phyloP scores from a whole-genome alignment of 495 filamentous ascomycete genomes.

The Collariella sp. region DNA sequence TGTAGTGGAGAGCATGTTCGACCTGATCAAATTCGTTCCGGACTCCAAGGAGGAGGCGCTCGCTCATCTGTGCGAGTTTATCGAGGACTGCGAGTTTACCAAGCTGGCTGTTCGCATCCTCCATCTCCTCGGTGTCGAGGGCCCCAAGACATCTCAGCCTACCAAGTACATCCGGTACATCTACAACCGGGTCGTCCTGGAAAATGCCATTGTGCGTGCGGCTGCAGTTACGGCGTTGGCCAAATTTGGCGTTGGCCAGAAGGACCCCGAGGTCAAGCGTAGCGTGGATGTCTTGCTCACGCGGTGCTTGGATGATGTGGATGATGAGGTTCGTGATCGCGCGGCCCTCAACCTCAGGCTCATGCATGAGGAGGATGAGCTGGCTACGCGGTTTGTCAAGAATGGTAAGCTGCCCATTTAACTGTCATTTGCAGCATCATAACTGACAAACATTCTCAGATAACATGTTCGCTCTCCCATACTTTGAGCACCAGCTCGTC shows the following conservation, averaged over 20 bases:
- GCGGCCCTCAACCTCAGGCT: conserved; percentile 86
- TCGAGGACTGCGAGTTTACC: conserved; percentile 98
- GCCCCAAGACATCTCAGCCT: conserved; percentile 88
- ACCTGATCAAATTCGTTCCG: conserved; percentile 97
- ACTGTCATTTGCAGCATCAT: background rate
- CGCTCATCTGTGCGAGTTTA: conserved; percentile 95
- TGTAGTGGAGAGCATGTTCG: conserved; percentile 98
- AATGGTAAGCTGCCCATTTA: conserved; percentile 62
- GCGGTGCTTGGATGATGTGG: conserved; percentile 89
- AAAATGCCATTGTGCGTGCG: conserved; percentile 92
- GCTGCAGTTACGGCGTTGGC: conserved; percentile 92
- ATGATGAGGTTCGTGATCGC: conserved; percentile 95
- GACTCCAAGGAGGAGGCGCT: conserved; percentile 97
- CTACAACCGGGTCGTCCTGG: conserved; percentile 95
- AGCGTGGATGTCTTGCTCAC: conserved; percentile 90
- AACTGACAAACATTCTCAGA: conserved; percentile 35
- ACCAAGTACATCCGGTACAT: conserved; percentile 99
- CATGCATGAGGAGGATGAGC: conserved; percentile 78
- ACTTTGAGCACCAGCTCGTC: conserved; percentile 93
- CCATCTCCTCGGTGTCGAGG: conserved; percentile 87
- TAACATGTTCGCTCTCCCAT: conserved; percentile 85
- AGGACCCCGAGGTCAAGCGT: conserved; percentile 91
- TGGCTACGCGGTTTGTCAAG: conserved; percentile 78
- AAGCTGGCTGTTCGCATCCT: conserved; percentile 94
- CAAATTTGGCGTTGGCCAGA: conserved; percentile 95